A percentile compares a stretch with the other conserved stretches of the same genome.
phyloP scores from a whole-genome alignment of 306 rosid species.

The Dalbergia cochinchinensis region DNA sequence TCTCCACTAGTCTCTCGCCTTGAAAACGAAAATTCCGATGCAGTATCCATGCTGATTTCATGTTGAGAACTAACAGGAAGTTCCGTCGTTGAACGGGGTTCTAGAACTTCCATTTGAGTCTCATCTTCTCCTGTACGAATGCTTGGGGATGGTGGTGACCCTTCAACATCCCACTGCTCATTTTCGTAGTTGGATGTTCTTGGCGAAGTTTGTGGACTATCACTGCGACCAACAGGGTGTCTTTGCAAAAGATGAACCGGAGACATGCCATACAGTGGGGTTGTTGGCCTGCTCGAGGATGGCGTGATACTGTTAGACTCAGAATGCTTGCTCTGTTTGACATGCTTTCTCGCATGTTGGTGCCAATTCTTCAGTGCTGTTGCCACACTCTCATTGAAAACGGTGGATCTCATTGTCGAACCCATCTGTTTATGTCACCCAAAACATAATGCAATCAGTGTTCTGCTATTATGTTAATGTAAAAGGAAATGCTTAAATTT shows the following conservation, averaged over 20 bases:
- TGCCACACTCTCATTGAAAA: slow-evolving; percentile 71
- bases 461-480: not conserved
- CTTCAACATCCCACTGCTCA: slow-evolving; percentile 56
- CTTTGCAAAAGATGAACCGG: slow-evolving; percentile 70
- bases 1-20: slow-evolving; percentile 17
- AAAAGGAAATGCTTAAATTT: not conserved
- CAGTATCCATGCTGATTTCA: slow-evolving; percentile 40
- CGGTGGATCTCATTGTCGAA: slow-evolving; percentile 67
- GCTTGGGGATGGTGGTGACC: slow-evolving; percentile 43
- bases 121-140: slow-evolving; percentile 19
- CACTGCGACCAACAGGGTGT: slow-evolving; percentile 38
- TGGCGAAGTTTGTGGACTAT: slow-evolving; percentile 56
- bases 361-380: slow-evolving; percentile 72
- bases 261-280: slow-evolving; percentile 70
- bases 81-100: slow-evolving; percentile 41
- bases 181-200: slow-evolving; percentile 51
- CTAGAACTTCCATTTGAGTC: slow-evolving; percentile 41
- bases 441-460: slow-evolving; percentile 13
- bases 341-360: slow-evolving; percentile 58
- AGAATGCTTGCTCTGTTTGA: slow-evolving; percentile 48
- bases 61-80: slow-evolving; percentile 41
- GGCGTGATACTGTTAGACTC: slow-evolving; percentile 55
- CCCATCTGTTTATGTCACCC: slow-evolving; percentile 69
- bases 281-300: slow-evolving; percentile 63
- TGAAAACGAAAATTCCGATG: slow-evolving; percentile 58